Evolutionary conservation across 2,329 filamentous ascomycete genomes (phyloP).

Genomic region (Calycina herbarum): DNA sequence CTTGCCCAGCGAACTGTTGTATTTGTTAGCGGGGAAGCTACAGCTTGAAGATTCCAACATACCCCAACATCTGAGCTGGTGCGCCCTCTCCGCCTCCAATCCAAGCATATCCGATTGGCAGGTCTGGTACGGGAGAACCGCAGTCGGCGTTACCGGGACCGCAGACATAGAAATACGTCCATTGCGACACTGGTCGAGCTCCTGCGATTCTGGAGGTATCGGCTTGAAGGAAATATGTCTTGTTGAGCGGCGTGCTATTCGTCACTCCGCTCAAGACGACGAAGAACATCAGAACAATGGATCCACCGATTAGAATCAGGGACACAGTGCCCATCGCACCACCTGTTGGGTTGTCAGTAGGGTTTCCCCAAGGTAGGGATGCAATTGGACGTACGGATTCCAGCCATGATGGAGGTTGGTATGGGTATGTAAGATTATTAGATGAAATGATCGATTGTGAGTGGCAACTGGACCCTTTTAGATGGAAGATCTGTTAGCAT

Average conservation of each 20-base stretch:
- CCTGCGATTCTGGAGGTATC: conserved; percentile 71
- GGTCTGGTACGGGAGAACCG: conserved; percentile 58
- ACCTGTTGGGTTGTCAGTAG: conserved; percentile 42
- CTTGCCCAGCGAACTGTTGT: conserved; percentile 50
- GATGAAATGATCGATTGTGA: neutral
- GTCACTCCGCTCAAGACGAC: conserved; percentile 62
- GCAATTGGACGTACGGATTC: neutral
- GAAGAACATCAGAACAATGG: conserved; percentile 64
- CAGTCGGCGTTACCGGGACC: conserved; percentile 65
- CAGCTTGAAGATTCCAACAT: conserved; percentile 27
- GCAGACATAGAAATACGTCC: conserved; percentile 90
- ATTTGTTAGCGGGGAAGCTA: neutral
- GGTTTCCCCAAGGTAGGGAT: neutral
- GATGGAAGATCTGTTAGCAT: conserved; percentile 5
- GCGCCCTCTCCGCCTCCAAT: conserved; percentile 53
- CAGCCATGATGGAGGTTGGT: neutral
- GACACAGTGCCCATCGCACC: conserved; percentile 55
- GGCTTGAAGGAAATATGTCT: conserved; percentile 84
- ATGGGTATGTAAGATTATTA: neutral
- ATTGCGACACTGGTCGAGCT: conserved; percentile 67
- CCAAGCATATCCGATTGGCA: conserved; percentile 74
- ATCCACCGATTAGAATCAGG: conserved; percentile 61
- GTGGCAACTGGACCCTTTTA: neutral
- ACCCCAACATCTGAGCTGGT: conserved; percentile 55
- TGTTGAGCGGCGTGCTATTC: conserved; percentile 59